These are phyloP conservation scores for Diplotaxis tenuifolia DNA, from an alignment of 345 rosid genomes.

Conservation along the genomic window DNA sequence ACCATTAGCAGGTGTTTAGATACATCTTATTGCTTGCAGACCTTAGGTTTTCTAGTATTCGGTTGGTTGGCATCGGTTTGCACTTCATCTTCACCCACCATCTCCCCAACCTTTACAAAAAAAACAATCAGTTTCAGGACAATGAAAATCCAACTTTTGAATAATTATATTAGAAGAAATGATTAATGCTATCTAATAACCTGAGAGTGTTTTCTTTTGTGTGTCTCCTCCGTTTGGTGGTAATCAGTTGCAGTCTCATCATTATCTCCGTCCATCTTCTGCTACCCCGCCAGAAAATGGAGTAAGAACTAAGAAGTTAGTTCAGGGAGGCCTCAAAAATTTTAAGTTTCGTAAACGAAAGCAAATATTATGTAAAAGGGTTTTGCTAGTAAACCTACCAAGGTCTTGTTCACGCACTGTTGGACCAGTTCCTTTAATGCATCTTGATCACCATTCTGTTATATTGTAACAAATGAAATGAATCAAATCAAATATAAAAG, in stretches of 20 bases:
- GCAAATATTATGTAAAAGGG: background rate
- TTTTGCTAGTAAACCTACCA: constrained; percentile 36
- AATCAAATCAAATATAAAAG: constrained; percentile 1
- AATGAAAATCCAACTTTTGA: background rate
- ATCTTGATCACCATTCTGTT: constrained; percentile 65
- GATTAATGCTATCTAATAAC: background rate
- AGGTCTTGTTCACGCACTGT: constrained; percentile 33
- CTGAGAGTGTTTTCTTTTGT: constrained; percentile 36
- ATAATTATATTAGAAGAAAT: background rate
- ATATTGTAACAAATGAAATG: constrained; percentile 1
- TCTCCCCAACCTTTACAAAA: constrained; percentile 16
- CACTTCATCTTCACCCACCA: constrained; percentile 24
- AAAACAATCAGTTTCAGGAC: background rate
- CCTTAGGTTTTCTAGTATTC: constrained; percentile 53
- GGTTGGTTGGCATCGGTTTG: constrained; percentile 35
- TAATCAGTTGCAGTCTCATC: constrained; percentile 26
- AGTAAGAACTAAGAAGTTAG: constrained; percentile 7
- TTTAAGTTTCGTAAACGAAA: background rate
- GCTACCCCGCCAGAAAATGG: constrained; percentile 13
- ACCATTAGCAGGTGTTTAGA: background rate
- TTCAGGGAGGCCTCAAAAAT: background rate
- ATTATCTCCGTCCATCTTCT: constrained; percentile 35
- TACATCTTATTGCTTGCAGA: constrained; percentile 9
- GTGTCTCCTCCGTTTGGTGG: constrained; percentile 8
- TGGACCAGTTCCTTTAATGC: constrained; percentile 54